Percentiles rank a stretch among this genome's conserved stretches.
These are phyloP conservation scores for Ophiostoma triangulosporum DNA, from an alignment of 2,329 filamentous ascomycete genomes.

Conservation along the genomic window DNA sequence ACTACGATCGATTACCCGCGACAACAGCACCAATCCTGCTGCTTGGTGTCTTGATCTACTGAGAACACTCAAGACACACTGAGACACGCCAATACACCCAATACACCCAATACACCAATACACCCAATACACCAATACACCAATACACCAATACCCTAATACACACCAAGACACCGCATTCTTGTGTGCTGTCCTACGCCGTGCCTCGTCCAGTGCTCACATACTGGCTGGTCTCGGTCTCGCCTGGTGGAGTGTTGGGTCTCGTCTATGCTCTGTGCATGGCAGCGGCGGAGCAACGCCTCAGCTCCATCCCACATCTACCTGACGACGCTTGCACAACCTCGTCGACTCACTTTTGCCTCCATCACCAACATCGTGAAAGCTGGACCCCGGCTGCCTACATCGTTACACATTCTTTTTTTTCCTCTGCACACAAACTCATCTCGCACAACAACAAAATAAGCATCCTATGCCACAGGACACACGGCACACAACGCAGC, in stretches of 20 bases:
- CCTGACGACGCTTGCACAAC: background rate
- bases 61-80: no score
- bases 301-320: background rate
- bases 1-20: no score
- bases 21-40: no score
- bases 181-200: background rate
- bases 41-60: no score
- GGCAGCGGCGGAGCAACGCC: background rate
- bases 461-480: background rate
- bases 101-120: no score
- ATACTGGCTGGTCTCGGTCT: background rate
- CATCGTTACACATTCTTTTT: slow-evolving; percentile 7
- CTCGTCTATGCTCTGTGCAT: background rate
- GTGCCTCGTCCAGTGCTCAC: background rate
- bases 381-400: slow-evolving; percentile 2
- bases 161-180: background rate
- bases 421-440: background rate
- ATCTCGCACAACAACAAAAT: slow-evolving; percentile 1
- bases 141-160: background rate
- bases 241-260: background rate
- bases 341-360: background rate
- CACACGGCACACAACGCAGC: background rate
- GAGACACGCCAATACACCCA: no score
- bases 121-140: background rate
- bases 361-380: background rate